Conservation (phyloP, 75 land plant genomes). For the Azolla pinnata region DNA sequence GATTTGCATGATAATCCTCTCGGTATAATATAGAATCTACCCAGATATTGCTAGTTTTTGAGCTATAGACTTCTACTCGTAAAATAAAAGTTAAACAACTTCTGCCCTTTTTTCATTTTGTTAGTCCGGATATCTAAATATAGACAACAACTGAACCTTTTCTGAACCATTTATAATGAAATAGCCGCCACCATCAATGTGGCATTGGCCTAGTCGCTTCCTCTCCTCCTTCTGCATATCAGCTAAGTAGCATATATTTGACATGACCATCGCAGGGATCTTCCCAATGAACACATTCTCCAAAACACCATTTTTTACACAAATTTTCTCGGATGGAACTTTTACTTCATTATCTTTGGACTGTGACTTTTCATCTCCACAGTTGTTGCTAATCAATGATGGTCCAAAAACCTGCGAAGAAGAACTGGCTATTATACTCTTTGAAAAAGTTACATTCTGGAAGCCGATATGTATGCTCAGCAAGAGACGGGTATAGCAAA, state of each 20-base stretch:
- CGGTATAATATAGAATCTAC: no score
- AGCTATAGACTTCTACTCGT: no score
- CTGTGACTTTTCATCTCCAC: conserved; percentile 17
- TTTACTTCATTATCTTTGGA: conserved; percentile 35
- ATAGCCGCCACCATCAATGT: conserved; percentile 81
- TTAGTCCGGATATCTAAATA: no score
- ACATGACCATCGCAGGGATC: conserved; percentile 86
- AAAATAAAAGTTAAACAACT: no score
- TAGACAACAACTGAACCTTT: conserved; percentile 38
- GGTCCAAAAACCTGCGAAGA: neutral
- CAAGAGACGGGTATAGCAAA: neutral
- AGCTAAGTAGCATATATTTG: conserved; percentile 61
- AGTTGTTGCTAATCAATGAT: neutral
- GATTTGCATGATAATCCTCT: no score
- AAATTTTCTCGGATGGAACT: conserved; percentile 4
- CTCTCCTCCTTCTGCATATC: conserved; percentile 11
- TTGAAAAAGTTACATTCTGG: no score
- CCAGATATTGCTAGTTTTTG: no score
- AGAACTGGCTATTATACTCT: no score
- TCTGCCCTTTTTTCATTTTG: no score
- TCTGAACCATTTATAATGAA: conserved; percentile 85
- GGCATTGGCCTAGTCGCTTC: conserved; percentile 42
- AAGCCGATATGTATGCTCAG: no score
- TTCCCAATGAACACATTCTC: conserved; percentile 45
- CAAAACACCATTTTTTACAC: conserved; percentile 18